These are phyloP conservation scores for Podila verticillata DNA, from an alignment of 192 early-diverging fungal genomes.

Conservation along the genomic window DNA sequence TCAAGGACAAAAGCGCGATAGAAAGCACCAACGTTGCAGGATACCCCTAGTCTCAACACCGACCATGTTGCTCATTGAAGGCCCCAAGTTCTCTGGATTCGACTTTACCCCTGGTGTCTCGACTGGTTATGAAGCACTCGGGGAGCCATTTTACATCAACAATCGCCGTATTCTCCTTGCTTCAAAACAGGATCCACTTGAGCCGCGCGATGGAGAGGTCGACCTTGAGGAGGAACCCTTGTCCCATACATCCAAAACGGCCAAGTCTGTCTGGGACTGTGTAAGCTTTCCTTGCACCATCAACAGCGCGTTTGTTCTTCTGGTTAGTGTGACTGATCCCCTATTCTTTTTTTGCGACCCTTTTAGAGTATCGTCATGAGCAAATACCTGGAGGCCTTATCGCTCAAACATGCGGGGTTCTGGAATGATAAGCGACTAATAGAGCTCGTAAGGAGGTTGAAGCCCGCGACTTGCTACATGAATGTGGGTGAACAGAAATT, in stretches of 20 bases:
- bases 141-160: conserved; percentile 20
- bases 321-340: not conserved
- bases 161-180: conserved; percentile 30
- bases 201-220: not conserved
- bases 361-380: conserved; percentile 41
- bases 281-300: conserved; percentile 10
- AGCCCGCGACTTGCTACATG: too few species aligned
- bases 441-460: conserved; percentile 32
- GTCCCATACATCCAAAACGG: conserved; percentile 41
- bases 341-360: not conserved
- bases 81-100: conserved; percentile 41
- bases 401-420: conserved; percentile 4
- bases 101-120: conserved; percentile 15
- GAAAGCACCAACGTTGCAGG: not conserved
- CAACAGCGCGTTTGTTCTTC: not conserved
- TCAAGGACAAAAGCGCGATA: not conserved
- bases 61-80: conserved; percentile 44
- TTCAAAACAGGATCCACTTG: not conserved
- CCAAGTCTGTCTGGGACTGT: conserved; percentile 43
- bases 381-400: conserved; percentile 45
- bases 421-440: conserved; percentile 26
- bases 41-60: not conserved
- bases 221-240: not conserved
- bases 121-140: not conserved
- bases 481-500: too few species aligned